phyloP scores from a whole-genome alignment of 805 yeast species.

The Isabelozyma pseudorhagii region DNA sequence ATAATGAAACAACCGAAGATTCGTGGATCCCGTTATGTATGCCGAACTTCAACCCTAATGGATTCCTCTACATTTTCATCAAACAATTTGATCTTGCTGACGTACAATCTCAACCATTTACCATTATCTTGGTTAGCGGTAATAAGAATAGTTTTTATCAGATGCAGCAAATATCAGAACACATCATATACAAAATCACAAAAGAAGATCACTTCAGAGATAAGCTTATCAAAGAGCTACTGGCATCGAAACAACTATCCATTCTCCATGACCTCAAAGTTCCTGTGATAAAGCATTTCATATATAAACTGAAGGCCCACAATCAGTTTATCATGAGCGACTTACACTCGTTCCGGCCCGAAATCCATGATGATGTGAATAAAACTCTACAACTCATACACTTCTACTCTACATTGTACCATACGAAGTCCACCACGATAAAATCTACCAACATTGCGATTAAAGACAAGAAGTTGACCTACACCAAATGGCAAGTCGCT shows the following conservation, averaged over 20 bases:
- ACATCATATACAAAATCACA: conserved; percentile 38
- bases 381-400: conserved; percentile 36
- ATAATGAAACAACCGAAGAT: conserved; percentile 47
- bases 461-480: conserved; percentile 42
- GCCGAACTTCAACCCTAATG: conserved; percentile 85
- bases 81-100: conserved; percentile 30
- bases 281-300: conserved; percentile 66
- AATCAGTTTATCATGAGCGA: conserved; percentile 62
- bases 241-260: conserved; percentile 12
- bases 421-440: conserved; percentile 22
- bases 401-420: conserved; percentile 27
- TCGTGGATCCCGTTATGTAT: conserved; percentile 93
- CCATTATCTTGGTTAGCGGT: conserved; percentile 55
- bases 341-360: conserved; percentile 12
- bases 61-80: conserved; percentile 81
- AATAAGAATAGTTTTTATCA: conserved; percentile 78
- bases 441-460: conserved; percentile 15
- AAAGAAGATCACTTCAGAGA: conserved; percentile 16
- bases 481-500: conserved; percentile 37
- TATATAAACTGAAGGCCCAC: conserved; percentile 66
- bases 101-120: conserved; percentile 17
- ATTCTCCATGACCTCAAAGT: conserved; percentile 19
- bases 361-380: conserved; percentile 14
- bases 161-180: conserved; percentile 58
- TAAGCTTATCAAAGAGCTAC: conserved; percentile 21